Base-by-base conservation (phyloP, 768 basidiomycete species). In the Pholiota microspora region DNA sequence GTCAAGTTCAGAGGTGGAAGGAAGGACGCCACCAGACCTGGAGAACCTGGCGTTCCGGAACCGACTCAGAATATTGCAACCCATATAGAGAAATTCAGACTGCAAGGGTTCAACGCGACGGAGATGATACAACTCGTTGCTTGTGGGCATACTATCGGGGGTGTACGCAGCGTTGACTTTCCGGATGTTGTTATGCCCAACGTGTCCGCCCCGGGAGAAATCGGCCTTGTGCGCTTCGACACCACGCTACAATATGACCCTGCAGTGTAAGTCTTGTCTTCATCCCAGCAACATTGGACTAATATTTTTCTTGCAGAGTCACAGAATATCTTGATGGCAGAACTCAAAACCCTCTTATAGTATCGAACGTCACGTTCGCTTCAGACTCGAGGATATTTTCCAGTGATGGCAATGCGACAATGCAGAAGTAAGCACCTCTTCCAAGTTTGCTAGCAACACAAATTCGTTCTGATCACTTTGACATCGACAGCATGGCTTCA, bases 71-170 rank as follows among this genome's bases (percentile, higher is more conserved):
- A 67, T 53, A 56, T 77, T 4, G 60, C 67, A 13, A 70, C 69
- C 0, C 72, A 73, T 54, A 70, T 61, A 4, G 63, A 65, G 21
- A 64, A 64, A 25, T 78, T 78, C 62, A 48, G 65, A 4, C 65
- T 69, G 0, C 64, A 71, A 54, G 77, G 77, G 0, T 80, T 76
- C 61, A 67, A 60, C 10, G 60, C 65, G 23, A 59, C 67, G 24
- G 75, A 78, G 45, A 78, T 77, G 77, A 77, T 77, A 34, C 62
- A 66, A 44, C 67, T 79, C 42, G 71, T 74, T 8, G 76, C 76
- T 0, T 78, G 77, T 59, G 77, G 77, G 9, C 77, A 79, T 57
- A 75, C 75, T 2, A 54, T 79, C 7, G 77, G 77, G 21, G 72
- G 73, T 40, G 75, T 77, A 2, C 69, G 75, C 24, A 74, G 69